Percentiles rank a stretch among this genome's conserved stretches.
Evolutionary conservation across 805 yeast genomes (phyloP).

Genomic region (Saccharomycopsis fermentans): DNA sequence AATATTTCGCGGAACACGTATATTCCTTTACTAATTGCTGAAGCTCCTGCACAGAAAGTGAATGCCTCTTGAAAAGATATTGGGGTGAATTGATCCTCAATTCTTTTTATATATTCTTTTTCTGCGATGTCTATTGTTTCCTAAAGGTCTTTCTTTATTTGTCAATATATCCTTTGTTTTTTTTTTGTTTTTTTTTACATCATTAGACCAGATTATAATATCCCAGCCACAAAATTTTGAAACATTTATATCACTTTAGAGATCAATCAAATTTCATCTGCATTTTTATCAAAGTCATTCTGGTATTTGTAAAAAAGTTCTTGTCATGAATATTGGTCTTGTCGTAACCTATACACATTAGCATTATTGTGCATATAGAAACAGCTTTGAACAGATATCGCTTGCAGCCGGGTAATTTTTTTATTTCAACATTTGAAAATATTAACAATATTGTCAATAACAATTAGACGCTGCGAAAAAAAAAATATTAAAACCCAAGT

Average conservation of each 20-base stretch:
- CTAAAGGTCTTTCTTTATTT: neutral
- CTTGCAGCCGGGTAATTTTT: neutral
- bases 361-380: neutral
- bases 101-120: neutral
- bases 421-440: neutral
- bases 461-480: neutral
- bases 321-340: too few species aligned
- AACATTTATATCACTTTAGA: neutral
- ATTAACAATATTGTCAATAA: neutral
- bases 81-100: neutral
- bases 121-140: neutral
- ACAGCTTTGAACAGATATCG: neutral
- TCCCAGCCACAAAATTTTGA: too few species aligned
- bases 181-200: neutral
- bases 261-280: neutral
- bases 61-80: conserved; percentile 12
- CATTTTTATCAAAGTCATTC: neutral
- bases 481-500: neutral
- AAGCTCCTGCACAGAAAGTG: conserved; percentile 23
- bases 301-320: too few species aligned
- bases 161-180: neutral
- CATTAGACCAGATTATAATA: too few species aligned
- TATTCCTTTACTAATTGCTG: conserved; percentile 28
- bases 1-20: conserved; percentile 11
- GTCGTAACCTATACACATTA: neutral